Percentiles rank a stretch among this genome's conserved stretches.
phyloP scores from a whole-genome alignment of 192 early-diverging fungal species.

The Entrophospora sp. region DNA sequence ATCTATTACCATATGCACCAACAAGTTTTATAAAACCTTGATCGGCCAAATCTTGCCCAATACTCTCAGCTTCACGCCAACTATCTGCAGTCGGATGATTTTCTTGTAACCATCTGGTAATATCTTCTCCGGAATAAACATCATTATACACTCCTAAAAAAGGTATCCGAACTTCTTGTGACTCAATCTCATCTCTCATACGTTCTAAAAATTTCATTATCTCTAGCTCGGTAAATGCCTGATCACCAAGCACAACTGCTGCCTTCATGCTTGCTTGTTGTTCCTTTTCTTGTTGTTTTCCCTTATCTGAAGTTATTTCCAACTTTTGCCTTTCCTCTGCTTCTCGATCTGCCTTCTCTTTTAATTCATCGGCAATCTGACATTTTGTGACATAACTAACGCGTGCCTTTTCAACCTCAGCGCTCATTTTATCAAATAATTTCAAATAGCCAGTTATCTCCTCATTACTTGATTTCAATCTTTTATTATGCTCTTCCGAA shows the following conservation, averaged over 20 bases:
- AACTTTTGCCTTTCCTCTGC: slow-evolving; percentile 21
- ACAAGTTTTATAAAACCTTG: slow-evolving; percentile 58
- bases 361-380: slow-evolving; percentile 55
- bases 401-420: slow-evolving; percentile 38
- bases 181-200: slow-evolving; percentile 52
- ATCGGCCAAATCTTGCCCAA: slow-evolving; percentile 61
- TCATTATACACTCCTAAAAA: slow-evolving; percentile 57
- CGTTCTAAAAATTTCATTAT: slow-evolving; percentile 51
- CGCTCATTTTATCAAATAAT: slow-evolving; percentile 34
- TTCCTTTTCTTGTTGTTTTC: background rate
- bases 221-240: slow-evolving; percentile 50
- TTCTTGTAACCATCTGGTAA: slow-evolving; percentile 65
- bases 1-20: slow-evolving; percentile 60
- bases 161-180: slow-evolving; percentile 57
- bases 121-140: slow-evolving; percentile 56
- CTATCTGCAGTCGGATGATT: slow-evolving; percentile 52
- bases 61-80: slow-evolving; percentile 52
- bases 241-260: slow-evolving; percentile 41
- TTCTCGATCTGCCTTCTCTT: slow-evolving; percentile 37
- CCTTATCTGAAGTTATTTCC: background rate
- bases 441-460: slow-evolving; percentile 41
- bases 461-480: slow-evolving; percentile 29
- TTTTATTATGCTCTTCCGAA: slow-evolving; percentile 30
- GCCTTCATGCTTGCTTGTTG: slow-evolving; percentile 21
- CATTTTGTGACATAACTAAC: slow-evolving; percentile 38